phyloP scores from a whole-genome alignment of 257 asterid genomes.

The Forsythia viridissima region DNA sequence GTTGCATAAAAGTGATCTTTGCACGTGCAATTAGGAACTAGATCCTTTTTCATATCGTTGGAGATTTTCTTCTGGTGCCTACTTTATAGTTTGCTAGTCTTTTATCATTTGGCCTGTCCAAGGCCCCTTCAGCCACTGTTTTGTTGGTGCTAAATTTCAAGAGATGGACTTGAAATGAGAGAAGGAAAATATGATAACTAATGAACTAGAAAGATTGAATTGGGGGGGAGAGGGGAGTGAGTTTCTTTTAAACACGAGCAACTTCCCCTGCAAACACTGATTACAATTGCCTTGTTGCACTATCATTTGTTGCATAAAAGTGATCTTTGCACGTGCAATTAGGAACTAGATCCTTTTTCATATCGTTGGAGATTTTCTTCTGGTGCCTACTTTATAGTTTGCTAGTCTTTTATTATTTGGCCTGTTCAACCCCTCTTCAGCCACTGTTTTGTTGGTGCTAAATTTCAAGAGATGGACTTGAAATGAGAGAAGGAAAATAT shows the following conservation, averaged over 20 bases:
- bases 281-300: neutral
- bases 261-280: neutral
- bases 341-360: neutral
- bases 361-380: neutral
- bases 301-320: neutral
- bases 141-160: neutral
- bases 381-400: neutral
- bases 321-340: neutral
- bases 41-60: neutral
- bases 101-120: neutral
- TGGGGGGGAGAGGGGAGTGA: neutral
- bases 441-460: neutral
- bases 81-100: neutral
- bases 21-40: neutral
- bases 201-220: slow-evolving; percentile 3
- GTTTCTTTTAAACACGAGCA: neutral
- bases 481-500: no score
- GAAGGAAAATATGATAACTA: no score
- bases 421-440: neutral
- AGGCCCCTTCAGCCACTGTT: neutral
- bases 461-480: no score
- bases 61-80: neutral
- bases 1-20: neutral
- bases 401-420: neutral
- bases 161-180: no score